Conservation (phyloP, 2,329 filamentous ascomycete genomes). For the Lizonia empirigonia region DNA sequence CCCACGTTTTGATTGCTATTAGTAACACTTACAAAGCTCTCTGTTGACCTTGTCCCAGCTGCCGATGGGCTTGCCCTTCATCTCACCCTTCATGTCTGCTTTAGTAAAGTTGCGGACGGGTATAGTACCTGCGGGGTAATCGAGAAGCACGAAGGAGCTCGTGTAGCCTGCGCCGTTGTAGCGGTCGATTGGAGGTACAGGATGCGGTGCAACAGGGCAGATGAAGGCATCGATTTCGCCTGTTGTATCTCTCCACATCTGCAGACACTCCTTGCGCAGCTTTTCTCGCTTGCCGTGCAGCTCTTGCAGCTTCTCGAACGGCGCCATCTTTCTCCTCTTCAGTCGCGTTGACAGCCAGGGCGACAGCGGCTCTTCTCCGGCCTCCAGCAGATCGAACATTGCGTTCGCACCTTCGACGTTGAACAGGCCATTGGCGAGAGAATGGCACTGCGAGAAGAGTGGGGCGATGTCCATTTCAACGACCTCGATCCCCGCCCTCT, state of each 20-base stretch:
- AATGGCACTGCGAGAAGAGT: conserved; percentile 61
- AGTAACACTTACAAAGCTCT: conserved; percentile 56
- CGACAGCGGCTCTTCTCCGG: conserved; percentile 62
- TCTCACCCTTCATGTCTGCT: conserved; percentile 58
- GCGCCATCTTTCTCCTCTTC: conserved; percentile 54
- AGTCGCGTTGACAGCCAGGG: conserved; percentile 64
- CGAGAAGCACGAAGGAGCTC: conserved; percentile 64
- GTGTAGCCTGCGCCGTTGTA: conserved; percentile 69
- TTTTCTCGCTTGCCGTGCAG: conserved; percentile 59
- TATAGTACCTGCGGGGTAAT: conserved; percentile 64
- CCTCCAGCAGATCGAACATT: conserved; percentile 63
- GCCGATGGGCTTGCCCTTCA: conserved; percentile 52
- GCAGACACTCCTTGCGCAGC: conserved; percentile 61
- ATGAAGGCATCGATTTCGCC: conserved; percentile 65
- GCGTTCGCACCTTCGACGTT: conserved; percentile 61
- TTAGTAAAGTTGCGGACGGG: conserved; percentile 59
- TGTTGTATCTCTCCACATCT: conserved; percentile 59
- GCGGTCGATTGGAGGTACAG: conserved; percentile 64
- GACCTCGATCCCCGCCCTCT: conserved; percentile 57
- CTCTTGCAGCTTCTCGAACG: conserved; percentile 56
- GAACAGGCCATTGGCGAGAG: conserved; percentile 63
- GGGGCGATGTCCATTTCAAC: conserved; percentile 62
- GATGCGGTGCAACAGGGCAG: conserved; percentile 68
- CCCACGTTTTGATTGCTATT: background rate
- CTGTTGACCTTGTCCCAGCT: conserved; percentile 67